Evolutionary conservation across 1,284 basidiomycete genomes (phyloP), one percentile per base, ranked within the genome.

Genomic region (Apiotrichum sp.): DNA sequence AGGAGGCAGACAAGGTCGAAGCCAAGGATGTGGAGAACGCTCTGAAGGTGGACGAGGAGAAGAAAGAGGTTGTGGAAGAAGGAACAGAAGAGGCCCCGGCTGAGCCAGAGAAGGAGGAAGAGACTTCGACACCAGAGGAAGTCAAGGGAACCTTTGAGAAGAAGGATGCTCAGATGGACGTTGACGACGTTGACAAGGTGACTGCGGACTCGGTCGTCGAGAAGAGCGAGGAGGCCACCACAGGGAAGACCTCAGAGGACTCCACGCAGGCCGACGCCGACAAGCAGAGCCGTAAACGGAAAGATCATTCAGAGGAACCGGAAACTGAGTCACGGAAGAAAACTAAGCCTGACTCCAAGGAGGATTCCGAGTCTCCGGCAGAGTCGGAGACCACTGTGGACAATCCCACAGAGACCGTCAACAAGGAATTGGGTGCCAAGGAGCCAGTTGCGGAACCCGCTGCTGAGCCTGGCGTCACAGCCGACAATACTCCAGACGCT

Each of bases 291-390:
- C 39, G 46, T 2, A 56, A 54, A 34, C 48, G 32, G 45, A 34
- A 49, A 41, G 40, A n/a, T 7, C 22, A 46, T 8, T 34, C 32
- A 4, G 43, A 45, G 11, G 3, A 4, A 33, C 44, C 44, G n/a
- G n/a, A n/a, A n/a, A n/a, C n/a, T 2, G 32, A 3, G 5, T 13
- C 44, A 13, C 29, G 44, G 11, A 45, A 45, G n/a, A 45, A 44
- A 11, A 34, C n/a, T 35, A 57, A 10, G 57, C 54, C 10, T 36
- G 36, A 11, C 47, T 9, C 22, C 45, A 50, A n/a, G n/a, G n/a
- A n/a, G n/a, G n/a, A n/a, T n/a, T n/a, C n/a, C n/a, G n/a, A n/a
- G n/a, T n/a, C n/a, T n/a, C n/a, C n/a, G 14, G 53, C 53, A 10
- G 49, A 38, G 36, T 13, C 36, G 6, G 36, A 38, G 36, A 7